Base-by-base conservation (phyloP, 768 basidiomycete genomes). In the Leccinum uliginosum region DNA sequence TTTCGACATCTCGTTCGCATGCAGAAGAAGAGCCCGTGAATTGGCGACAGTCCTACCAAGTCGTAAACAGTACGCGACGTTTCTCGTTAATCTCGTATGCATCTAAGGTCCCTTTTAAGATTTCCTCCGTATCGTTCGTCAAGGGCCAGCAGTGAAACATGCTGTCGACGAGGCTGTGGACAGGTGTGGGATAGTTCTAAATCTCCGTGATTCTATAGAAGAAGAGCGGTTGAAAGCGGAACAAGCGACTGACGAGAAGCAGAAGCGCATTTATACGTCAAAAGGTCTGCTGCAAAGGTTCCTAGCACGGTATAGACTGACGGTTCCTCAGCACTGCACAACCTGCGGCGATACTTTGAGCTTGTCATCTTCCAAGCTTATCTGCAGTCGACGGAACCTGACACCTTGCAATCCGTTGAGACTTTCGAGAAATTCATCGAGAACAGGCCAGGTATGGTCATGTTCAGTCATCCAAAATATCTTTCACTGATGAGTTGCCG, bases 321-420 rank as follows among this genome's bases (percentile, higher is more conserved):
- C 54, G 10, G 3, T 35, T 27, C 26, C 35, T 34, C 63, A 89
- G 90, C 89, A 3, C 69, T 95, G 26, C 86, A 89, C 50, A 89
- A 91, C 62, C 78, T 98, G 14, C 80, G 87, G 50, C 83, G 90
- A 54, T 95, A 94, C 70, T 93, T 92, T 55, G 84, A 86, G 63
- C 79, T 96, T 19, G 85, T 94, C 52, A 79, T 93, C 29, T 96
- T 95, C 77, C 91, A 95, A 68, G 86, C 93, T 1, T 96, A 95
- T 67, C 77, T 96, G 15, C 88, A 89, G 60, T 87, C 88, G 1
- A 88, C 80, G 0, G 80, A 85, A 59, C 88, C 92, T 0, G 91
- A 96, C 66, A 93, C 91, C 0, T 80, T 88, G 74, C 71, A 80
- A 47, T 83, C 85, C 4, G 83, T 88, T 56, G 86, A 89, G 58